Evolutionary conservation across 768 basidiomycete genomes (phyloP), one percentile per base, ranked within the genome.

Genomic region (Nidularia pulvinata): DNA sequence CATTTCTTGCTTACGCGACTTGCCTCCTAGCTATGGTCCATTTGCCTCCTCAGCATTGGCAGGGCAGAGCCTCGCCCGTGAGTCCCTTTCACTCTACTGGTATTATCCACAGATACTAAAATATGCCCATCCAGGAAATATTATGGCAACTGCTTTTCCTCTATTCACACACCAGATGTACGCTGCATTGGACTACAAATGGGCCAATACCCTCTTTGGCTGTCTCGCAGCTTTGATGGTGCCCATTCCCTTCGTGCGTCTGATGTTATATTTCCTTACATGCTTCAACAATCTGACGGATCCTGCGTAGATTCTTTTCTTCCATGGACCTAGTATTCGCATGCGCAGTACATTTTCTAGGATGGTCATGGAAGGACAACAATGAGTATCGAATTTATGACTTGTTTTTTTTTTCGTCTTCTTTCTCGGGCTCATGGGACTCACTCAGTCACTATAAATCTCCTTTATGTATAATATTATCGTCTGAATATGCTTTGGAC

Each of bases 11-110:
- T 30, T 30, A 30, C 25, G 25, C 25, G 25, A 30, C 25, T 30
- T 4, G 25, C 4, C 25, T 30, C 25, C 25, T 47, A 73, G 82
- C 57, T 83, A 83, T 53, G 81, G 81, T 3, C 77, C 78, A 4
- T 88, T 82, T 62, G 86, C 88, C 4, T 87, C 85, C 0, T 86
- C 84, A 0, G 87, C 86, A 11, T 68, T 88, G 14, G 87, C 88
- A 1, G 88, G 81, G 1, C 86, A 88, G 64, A 84, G 81, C 59
- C 70, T 88, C 52, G 75, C 78, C 51, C 74, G 86, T 77, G 59
- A 50, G 80, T 69, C 11, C 39, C 30, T 42, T 33, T 53, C 22
- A 49, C 25, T 30, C 25, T 7, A 30, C 22, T 2, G 32, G 39
- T 35, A 14, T 32, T 39, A 6, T n/a, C 33, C 3, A n/a, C 33